phyloP scores from a whole-genome alignment of 2,329 filamentous ascomycete species.

The Xylaria sp. region DNA sequence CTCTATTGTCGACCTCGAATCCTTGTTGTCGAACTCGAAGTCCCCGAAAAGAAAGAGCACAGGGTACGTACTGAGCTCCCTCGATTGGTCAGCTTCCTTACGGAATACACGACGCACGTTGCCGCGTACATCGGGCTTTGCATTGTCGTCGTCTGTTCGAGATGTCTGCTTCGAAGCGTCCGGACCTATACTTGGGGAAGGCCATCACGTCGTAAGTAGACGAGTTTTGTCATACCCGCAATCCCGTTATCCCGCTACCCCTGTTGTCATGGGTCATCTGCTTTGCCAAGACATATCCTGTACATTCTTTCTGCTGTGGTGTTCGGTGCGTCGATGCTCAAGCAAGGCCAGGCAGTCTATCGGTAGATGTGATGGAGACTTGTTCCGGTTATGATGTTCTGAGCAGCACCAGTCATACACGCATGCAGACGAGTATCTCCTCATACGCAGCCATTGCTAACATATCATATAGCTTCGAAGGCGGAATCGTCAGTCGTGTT shows the following conservation, averaged over 20 bases:
- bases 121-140: neutral
- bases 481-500: slow-evolving; percentile 24
- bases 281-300: neutral
- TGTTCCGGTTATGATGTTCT: neutral
- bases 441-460: slow-evolving; percentile 1
- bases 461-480: slow-evolving; percentile 23
- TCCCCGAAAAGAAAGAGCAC: neutral
- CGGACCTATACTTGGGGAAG: slow-evolving; percentile 17
- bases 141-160: neutral
- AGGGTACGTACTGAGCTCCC: neutral
- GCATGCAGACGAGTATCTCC: neutral
- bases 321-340: neutral
- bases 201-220: slow-evolving; percentile 20
- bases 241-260: neutral
- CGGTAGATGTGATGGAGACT: neutral
- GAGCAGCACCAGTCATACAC: neutral
- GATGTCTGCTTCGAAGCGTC: slow-evolving; percentile 12
- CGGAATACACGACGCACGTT: neutral
- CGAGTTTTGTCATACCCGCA: neutral
- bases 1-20: too few relatives aligned
- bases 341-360: neutral
- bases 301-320: neutral
- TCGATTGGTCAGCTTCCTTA: neutral
- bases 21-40: too few relatives aligned
- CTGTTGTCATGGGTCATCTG: neutral